Percentiles rank a stretch among this genome's conserved stretches.
Conservation (phyloP, 2,329 filamentous ascomycete genomes). For the Aspergillus persii region DNA sequence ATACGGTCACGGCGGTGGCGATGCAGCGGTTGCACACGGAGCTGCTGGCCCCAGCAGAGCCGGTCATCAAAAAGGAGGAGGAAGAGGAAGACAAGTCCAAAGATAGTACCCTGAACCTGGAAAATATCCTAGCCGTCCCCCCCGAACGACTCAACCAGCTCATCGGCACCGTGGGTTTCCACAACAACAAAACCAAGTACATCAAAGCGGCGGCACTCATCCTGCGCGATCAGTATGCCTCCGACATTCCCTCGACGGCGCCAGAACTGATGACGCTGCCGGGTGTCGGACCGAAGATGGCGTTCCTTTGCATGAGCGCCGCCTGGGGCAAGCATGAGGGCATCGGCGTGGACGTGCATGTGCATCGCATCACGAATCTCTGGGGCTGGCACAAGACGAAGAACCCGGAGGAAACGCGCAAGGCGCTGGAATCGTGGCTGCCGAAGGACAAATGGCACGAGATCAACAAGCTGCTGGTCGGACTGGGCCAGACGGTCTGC, state of each 20-base stretch:
- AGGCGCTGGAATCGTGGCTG: constrained; percentile 75
- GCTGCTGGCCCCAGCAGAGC: constrained; percentile 40
- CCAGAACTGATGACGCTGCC: constrained; percentile 73
- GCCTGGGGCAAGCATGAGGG: constrained; percentile 70
- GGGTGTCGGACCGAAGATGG: constrained; percentile 94
- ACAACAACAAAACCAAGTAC: constrained; percentile 88
- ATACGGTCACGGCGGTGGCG: constrained; percentile 80
- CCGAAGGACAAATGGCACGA: constrained; percentile 84
- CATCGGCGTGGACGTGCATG: constrained; percentile 92
- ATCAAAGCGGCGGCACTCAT: constrained; percentile 74
- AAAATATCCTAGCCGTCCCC: constrained; percentile 72
- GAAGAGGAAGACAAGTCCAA: constrained; percentile 23
- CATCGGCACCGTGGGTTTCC: constrained; percentile 84
- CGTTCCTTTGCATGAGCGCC: constrained; percentile 78
- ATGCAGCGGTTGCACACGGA: constrained; percentile 77
- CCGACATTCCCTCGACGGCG: constrained; percentile 78
- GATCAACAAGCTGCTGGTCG: constrained; percentile 86
- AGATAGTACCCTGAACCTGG: constrained; percentile 62
- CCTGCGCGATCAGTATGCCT: constrained; percentile 65
- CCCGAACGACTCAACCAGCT: constrained; percentile 67
- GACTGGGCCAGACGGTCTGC: constrained; percentile 83
- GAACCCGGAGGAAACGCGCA: constrained; percentile 77
- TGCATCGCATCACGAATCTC: constrained; percentile 89
- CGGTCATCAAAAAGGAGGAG: constrained; percentile 22
- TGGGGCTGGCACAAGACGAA: constrained; percentile 88